Percentiles rank a stretch among this genome's conserved stretches.
Evolutionary conservation across 108 stramenopile species (phyloP).

Genomic region (Pseudonitzschia delicatissima): DNA sequence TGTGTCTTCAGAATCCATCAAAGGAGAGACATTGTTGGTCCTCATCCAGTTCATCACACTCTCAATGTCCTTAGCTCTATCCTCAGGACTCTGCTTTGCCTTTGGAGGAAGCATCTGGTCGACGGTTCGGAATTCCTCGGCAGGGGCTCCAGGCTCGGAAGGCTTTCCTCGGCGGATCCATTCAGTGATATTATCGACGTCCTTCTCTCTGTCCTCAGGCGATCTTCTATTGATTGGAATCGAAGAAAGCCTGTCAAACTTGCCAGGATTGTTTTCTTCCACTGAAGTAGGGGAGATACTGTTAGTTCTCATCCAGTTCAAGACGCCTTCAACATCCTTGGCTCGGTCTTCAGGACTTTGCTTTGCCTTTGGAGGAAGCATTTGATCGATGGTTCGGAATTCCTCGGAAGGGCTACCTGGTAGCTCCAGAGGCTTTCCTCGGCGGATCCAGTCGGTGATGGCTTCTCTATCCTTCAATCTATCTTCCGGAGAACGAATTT

Average conservation of each 20-base stretch:
- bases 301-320: conserved; percentile 10
- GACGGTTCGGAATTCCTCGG: conserved; percentile 1
- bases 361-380: conserved; percentile 17
- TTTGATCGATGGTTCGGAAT: conserved; percentile 15
- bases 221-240: conserved; percentile 14
- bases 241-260: conserved; percentile 10
- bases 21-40: conserved; percentile 10
- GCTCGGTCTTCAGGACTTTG: conserved; percentile 24
- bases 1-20: background rate
- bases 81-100: conserved; percentile 10
- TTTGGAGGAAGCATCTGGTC: conserved; percentile 30
- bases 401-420: background rate
- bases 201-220: conserved; percentile 18
- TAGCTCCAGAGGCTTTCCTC: conserved; percentile 13
- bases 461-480: conserved; percentile 23
- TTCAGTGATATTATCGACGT: conserved; percentile 19
- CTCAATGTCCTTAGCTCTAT: conserved; percentile 39
- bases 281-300: conserved; percentile 9
- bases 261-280: conserved; percentile 11
- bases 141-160: background rate
- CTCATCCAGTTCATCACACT: conserved; percentile 40
- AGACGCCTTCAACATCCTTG: conserved; percentile 5
- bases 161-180: conserved; percentile 15
- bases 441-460: conserved; percentile 29
- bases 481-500: conserved; percentile 15